A percentile compares a stretch with the other conserved stretches of the same genome.
phyloP scores from a whole-genome alignment of 768 basidiomycete species.

The Russula earlei region DNA sequence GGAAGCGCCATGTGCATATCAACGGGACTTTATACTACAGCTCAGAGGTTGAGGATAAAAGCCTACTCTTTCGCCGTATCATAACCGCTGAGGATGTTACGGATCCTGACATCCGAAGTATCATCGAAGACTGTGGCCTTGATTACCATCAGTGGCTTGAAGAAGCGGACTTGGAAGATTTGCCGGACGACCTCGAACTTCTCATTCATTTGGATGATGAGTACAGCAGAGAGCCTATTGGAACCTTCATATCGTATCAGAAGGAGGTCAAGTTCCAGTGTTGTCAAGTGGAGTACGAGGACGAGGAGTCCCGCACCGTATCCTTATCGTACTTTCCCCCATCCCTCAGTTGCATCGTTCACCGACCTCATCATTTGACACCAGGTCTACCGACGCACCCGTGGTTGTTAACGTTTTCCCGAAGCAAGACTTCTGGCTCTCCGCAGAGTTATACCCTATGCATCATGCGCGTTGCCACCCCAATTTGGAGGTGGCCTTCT shows the following conservation, averaged over 20 bases:
- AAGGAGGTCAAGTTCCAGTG: conserved; percentile 1
- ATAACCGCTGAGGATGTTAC: conserved; percentile 1
- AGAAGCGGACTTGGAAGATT: conserved; percentile 7
- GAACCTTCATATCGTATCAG: conserved; percentile 1
- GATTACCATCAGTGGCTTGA: conserved; percentile 3
- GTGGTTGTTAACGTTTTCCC: not conserved
- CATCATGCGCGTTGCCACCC: conserved; percentile 4
- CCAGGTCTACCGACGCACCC: not conserved
- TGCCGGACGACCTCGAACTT: conserved; percentile 5
- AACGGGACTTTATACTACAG: conserved; percentile 7
- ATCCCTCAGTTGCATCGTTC: not conserved
- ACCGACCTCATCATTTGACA: not conserved
- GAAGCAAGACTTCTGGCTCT: conserved; percentile 1
- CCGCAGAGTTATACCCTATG: not conserved
- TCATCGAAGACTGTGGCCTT: not conserved
- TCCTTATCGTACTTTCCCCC: not conserved
- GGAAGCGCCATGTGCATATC: conserved; percentile 1
- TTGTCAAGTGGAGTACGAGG: not conserved
- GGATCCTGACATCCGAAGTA: not conserved
- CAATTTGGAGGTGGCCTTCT: conserved; percentile 1
- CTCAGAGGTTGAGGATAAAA: not conserved
- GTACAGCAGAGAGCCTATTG: not conserved
- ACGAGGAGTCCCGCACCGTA: not conserved
- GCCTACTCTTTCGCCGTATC: not conserved
- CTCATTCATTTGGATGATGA: not conserved